Evolutionary conservation across 2,329 filamentous ascomycete species (phyloP).

Genomic region (Aspergillus viridinutans): DNA sequence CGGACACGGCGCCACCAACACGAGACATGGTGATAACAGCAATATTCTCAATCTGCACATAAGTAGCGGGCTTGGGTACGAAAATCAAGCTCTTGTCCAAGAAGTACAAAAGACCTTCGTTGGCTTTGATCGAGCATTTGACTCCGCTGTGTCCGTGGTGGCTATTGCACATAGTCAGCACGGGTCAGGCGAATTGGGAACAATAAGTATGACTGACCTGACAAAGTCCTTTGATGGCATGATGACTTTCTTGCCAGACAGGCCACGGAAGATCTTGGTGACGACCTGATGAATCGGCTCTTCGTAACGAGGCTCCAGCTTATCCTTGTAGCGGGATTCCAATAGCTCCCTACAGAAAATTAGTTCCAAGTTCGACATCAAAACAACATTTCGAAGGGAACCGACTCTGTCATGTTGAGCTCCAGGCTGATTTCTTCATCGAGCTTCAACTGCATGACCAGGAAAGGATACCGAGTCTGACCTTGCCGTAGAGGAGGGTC

Average conservation of each 20-base stretch:
- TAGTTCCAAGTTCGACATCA: slow-evolving; percentile 2
- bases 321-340: slow-evolving; percentile 82
- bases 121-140: slow-evolving; percentile 99
- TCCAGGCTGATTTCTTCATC: slow-evolving; percentile 97
- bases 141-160: slow-evolving; percentile 93
- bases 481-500: slow-evolving; percentile 94
- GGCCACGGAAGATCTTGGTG: slow-evolving; percentile 88
- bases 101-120: slow-evolving; percentile 95
- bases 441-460: slow-evolving; percentile 98
- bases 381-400: slow-evolving; percentile 4
- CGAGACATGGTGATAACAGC: slow-evolving; percentile 91
- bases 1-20: slow-evolving; percentile 88
- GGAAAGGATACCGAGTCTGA: slow-evolving; percentile 94
- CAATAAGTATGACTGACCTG: slow-evolving; percentile 48
- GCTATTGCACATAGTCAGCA: slow-evolving; percentile 31
- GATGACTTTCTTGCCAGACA: slow-evolving; percentile 92
- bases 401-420: slow-evolving; percentile 80
- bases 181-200: no score
- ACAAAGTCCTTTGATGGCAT: slow-evolving; percentile 91
- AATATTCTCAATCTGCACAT: slow-evolving; percentile 92
- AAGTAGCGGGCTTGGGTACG: slow-evolving; percentile 95
- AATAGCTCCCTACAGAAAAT: slow-evolving; percentile 58
- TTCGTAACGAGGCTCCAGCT: slow-evolving; percentile 84
- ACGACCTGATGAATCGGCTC: slow-evolving; percentile 90
- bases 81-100: slow-evolving; percentile 99